Conservation (phyloP, 768 basidiomycete species). For the Tubosaeta sp. region DNA sequence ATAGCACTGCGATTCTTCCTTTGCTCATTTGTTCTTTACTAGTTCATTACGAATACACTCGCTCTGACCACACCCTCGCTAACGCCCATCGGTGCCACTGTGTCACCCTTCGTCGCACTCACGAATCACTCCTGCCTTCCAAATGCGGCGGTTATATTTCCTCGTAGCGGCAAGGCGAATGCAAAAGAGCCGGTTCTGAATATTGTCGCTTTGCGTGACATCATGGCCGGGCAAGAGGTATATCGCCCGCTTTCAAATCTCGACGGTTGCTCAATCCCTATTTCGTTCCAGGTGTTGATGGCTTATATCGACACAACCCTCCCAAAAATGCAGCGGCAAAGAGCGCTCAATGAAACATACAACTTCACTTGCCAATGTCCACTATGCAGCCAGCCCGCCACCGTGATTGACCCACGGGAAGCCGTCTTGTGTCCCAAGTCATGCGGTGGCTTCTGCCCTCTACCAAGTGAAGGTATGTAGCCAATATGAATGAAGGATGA, state of each 20-base stretch:
- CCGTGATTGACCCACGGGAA: constrained; percentile 57
- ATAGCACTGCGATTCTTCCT: not conserved
- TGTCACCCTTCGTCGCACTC: constrained; percentile 75
- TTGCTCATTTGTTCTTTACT: constrained; percentile 1
- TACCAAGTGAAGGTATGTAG: constrained; percentile 56
- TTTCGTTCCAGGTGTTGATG: constrained; percentile 57
- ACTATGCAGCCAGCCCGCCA: constrained; percentile 40
- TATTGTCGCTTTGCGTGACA: constrained; percentile 64
- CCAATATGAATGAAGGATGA: not conserved
- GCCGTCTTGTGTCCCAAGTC: constrained; percentile 63
- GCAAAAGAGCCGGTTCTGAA: constrained; percentile 61
- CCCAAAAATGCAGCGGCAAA: constrained; percentile 51
- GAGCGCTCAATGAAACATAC: constrained; percentile 66
- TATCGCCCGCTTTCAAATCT: constrained; percentile 1
- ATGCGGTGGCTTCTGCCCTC: constrained; percentile 60
- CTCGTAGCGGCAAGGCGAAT: constrained; percentile 40
- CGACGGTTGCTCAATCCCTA: not conserved
- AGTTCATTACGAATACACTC: constrained; percentile 94
- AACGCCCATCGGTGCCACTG: constrained; percentile 76
- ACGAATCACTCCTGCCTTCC: constrained; percentile 88
- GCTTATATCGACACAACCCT: constrained; percentile 85
- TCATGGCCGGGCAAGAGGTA: constrained; percentile 70
- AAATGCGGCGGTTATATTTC: constrained; percentile 91
- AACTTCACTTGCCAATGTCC: constrained; percentile 70
- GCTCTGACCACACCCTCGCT: constrained; percentile 77